A percentile compares a stretch with the other conserved stretches of the same genome.
These are phyloP conservation scores for Pouteria glomerata DNA, from an alignment of 148 eudicot species.

Conservation along the genomic window DNA sequence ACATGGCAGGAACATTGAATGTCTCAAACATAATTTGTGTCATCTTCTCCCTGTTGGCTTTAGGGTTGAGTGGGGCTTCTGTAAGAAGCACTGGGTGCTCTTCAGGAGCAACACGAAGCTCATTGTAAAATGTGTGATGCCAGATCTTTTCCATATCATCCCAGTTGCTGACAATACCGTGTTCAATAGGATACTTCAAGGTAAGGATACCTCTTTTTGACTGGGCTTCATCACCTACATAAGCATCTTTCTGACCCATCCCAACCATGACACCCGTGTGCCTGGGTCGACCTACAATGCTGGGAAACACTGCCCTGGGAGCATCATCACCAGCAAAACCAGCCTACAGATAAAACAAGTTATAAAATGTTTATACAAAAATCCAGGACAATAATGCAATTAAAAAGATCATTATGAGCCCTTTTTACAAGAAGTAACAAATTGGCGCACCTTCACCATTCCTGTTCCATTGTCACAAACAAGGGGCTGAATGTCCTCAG, in stretches of 20 bases:
- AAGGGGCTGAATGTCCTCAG: constrained; percentile 23
- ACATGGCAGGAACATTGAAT: constrained; percentile 26
- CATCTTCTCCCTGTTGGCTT: constrained; percentile 27
- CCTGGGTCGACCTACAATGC: constrained; percentile 24
- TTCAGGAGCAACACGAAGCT: constrained; percentile 27
- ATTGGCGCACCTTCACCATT: constrained; percentile 19
- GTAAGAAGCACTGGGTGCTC: constrained; percentile 24
- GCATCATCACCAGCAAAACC: constrained; percentile 28
- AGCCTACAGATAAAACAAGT: constrained; percentile 9
- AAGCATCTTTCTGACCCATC: constrained; percentile 28
- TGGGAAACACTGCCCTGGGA: constrained; percentile 24
- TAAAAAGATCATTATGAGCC: not conserved
- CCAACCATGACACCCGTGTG: constrained; percentile 28
- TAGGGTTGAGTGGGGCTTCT: constrained; percentile 24
- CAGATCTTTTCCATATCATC: constrained; percentile 27
- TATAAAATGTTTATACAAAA: not conserved
- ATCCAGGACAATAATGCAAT: not conserved
- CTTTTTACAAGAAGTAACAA: not conserved
- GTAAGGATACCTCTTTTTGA: constrained; percentile 26
- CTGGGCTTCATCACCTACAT: constrained; percentile 25
- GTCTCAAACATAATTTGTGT: constrained; percentile 25
- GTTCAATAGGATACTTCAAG: constrained; percentile 25
- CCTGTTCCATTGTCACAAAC: constrained; percentile 29
- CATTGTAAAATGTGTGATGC: constrained; percentile 28
- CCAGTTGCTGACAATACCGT: constrained; percentile 26